These are phyloP conservation scores for Camelina neglecta DNA, from an alignment of 345 rosid species.

Conservation along the genomic window DNA sequence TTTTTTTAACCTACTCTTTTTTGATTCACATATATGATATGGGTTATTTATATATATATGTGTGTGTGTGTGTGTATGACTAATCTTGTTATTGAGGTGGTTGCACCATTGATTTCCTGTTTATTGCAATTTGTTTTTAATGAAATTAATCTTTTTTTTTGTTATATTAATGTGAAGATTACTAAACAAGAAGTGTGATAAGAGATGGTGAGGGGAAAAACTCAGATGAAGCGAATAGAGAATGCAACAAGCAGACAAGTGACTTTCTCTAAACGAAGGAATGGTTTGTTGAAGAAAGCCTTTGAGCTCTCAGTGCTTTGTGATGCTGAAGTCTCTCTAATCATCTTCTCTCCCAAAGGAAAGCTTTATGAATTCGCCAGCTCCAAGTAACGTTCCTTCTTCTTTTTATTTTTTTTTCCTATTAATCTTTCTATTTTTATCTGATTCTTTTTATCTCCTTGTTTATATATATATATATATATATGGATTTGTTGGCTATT, in stretches of 20 bases:
- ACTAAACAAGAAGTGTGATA: background rate
- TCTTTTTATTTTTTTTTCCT: too few species aligned
- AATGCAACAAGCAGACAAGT: constrained; percentile 84
- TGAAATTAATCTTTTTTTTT: background rate
- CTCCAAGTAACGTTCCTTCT: constrained; percentile 49
- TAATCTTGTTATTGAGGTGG: constrained; percentile 27
- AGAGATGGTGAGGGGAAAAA: constrained; percentile 76
- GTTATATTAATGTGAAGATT: background rate
- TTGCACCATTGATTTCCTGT: constrained; percentile 39
- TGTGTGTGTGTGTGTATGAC: background rate
- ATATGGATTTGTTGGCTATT: constrained; percentile 24
- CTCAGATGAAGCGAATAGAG: constrained; percentile 79
- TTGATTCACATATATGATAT: background rate
- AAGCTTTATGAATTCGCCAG: constrained; percentile 71
- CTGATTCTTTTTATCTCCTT: background rate
- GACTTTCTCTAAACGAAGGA: constrained; percentile 81
- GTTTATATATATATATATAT: constrained; percentile 31
- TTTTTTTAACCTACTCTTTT: background rate
- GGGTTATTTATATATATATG: background rate
- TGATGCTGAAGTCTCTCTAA: constrained; percentile 76
- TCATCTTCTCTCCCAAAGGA: constrained; percentile 78
- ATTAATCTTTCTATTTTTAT: background rate
- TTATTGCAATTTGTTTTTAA: background rate
- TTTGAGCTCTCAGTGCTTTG: constrained; percentile 82
- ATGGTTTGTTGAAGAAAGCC: constrained; percentile 77